Base-by-base conservation (phyloP, 768 basidiomycete species). In the Kwoniella sp. region DNA sequence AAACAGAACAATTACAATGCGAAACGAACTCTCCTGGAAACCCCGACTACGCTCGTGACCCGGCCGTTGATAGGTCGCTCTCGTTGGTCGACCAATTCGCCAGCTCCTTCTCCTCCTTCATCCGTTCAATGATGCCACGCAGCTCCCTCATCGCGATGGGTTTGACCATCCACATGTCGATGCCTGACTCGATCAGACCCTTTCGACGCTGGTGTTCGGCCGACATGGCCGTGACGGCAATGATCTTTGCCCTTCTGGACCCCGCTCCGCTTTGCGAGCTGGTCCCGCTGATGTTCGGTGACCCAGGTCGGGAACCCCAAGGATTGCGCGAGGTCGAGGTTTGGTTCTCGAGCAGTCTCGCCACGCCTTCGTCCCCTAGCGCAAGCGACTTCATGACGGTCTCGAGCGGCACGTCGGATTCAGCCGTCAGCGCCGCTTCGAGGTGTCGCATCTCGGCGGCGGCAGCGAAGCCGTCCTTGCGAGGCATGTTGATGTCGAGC, bases 401-500 rank as follows among this genome's bases (percentile, higher is more conserved):
- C 17, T 50, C 39, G 4, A 50, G 29, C 5, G 48, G 39, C 1
- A 50, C 48, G 15, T 28, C 28, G 11, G 48, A 50, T 23, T 52
- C 43, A 15, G 42, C 42, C 20, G 41, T 32, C 15, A 45, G 39
- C 17, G 50, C 57, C 20, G 48, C 34, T 46, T 73, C 71, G 33
- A 66, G 56, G 42, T 48, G 36, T 10, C 71, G 44, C 53, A 73
- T 70, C 44, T 68, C 69, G 10, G 53, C 45, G 1, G 69, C 64
- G 1, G 71, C 65, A 17, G 64, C 62, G 44, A 70, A 73, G 9
- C 71, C 71, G 38, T 70, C 66, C 51, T 65, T 73, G n/a, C 56
- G 51, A 2, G 71, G 71, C 71, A 73, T 73, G 48, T 65, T 70
- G 36, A 73, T 69, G 48, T 73, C 71, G 15, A 73, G 56, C 23